These are phyloP conservation scores for Botrytis cinerea DNA, from an alignment of 2,329 filamentous ascomycete species.

Conservation along the genomic window DNA sequence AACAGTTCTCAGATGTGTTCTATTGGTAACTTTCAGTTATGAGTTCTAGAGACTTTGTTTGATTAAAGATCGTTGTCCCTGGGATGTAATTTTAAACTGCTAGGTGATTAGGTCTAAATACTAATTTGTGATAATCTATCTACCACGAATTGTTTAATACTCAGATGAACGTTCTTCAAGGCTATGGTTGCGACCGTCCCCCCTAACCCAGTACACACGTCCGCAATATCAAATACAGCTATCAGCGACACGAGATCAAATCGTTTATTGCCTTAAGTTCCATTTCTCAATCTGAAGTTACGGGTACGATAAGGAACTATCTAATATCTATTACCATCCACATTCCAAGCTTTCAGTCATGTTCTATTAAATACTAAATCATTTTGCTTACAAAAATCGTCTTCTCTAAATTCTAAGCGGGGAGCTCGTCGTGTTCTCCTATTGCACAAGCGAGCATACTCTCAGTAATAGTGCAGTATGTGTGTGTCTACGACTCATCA, in stretches of 20 bases:
- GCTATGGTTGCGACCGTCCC: too few species aligned
- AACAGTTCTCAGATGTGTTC: not conserved
- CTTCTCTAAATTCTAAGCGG: too few species aligned
- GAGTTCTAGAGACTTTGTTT: not conserved
- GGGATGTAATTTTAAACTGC: not conserved
- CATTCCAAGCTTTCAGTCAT: rapidly evolving
- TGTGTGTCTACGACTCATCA: not conserved
- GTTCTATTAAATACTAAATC: rapidly evolving
- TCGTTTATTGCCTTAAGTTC: not conserved
- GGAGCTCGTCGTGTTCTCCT: not conserved
- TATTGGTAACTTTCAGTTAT: not conserved
- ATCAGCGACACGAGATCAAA: not conserved
- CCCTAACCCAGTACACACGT: not conserved
- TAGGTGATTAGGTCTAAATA: too few species aligned
- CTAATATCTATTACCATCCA: not conserved
- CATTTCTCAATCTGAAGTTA: not conserved
- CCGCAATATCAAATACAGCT: not conserved
- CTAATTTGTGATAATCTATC: too few species aligned
- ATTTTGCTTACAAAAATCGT: not conserved
- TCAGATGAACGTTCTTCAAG: too few species aligned
- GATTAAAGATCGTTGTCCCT: not conserved
- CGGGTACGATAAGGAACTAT: not conserved
- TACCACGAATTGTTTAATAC: not conserved
- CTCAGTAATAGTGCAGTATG: not conserved
- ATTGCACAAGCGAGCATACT: not conserved